Evolutionary conservation across 306 rosid genomes (phyloP).

Genomic region (Vigna radiata): DNA sequence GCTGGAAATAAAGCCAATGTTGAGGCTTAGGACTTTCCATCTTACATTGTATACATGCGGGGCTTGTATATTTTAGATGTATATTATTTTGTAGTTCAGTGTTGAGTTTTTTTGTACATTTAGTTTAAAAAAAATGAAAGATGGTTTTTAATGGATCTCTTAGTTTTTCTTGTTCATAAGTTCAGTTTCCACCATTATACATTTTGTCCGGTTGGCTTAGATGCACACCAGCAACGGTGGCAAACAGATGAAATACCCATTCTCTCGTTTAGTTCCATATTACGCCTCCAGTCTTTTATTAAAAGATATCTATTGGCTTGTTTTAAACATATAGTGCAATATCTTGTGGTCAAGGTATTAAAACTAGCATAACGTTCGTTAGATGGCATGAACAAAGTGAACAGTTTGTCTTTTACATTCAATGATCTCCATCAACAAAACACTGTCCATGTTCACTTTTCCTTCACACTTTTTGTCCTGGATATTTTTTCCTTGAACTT

Average conservation of each 20-base stretch:
- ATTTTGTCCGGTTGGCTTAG: not conserved
- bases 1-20: conserved; percentile 97
- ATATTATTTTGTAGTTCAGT: conserved; percentile 37
- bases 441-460: too few species aligned
- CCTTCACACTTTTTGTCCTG: too few species aligned
- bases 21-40: conserved; percentile 47
- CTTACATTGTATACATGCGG: not conserved
- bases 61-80: conserved; percentile 45
- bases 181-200: conserved; percentile 16
- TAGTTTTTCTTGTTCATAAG: conserved; percentile 22
- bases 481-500: too few species aligned
- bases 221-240: not conserved
- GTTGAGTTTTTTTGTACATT: conserved; percentile 42
- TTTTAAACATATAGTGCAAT: too few species aligned
- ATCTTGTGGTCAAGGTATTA: too few species aligned
- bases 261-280: not conserved
- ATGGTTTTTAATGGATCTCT: conserved; percentile 16
- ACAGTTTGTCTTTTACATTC: too few species aligned
- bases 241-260: not conserved
- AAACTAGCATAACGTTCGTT: too few species aligned
- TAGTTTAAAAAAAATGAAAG: conserved; percentile 3
- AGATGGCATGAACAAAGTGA: too few species aligned
- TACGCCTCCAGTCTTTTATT: too few species aligned
- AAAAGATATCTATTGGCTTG: too few species aligned
- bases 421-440: too few species aligned